Conservation (phyloP, 2,329 filamentous ascomycete genomes). For the Phyllosticta citrichinensis region DNA sequence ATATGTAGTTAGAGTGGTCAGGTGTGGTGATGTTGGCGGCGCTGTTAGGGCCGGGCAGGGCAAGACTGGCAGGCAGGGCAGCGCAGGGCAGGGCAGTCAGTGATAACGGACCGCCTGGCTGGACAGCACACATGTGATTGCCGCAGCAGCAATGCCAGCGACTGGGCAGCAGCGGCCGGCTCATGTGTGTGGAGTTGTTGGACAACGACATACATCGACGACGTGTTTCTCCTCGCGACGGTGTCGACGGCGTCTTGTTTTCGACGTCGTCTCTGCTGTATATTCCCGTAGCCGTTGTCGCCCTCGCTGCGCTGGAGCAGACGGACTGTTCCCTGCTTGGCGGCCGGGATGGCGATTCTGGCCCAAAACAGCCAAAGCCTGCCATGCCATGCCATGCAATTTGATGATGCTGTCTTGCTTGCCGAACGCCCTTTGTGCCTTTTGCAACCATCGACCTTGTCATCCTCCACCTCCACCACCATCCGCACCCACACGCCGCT, state of each 20-base stretch:
- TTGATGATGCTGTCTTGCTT: neutral
- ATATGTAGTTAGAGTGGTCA: no score
- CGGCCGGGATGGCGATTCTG: neutral
- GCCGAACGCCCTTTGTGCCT: neutral
- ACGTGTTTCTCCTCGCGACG: neutral
- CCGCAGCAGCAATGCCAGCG: neutral
- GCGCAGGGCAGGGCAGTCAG: neutral
- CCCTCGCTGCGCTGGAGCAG: neutral
- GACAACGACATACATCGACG: neutral
- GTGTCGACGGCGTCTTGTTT: neutral
- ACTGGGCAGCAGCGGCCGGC: neutral
- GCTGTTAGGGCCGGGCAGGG: neutral
- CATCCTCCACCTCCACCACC: neutral
- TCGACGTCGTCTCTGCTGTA: no score
- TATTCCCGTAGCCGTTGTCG: no score
- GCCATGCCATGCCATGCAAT: neutral
- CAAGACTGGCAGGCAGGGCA: neutral
- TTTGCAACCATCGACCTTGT: neutral
- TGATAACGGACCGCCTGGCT: no score
- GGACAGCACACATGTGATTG: neutral
- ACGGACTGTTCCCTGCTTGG: neutral
- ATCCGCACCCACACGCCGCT: slow-evolving; percentile 1
- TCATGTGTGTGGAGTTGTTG: neutral
- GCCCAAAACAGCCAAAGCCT: neutral
- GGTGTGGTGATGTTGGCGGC: neutral